Base-by-base conservation (phyloP, 1,284 basidiomycete genomes). In the Schizophyllum amplum region DNA sequence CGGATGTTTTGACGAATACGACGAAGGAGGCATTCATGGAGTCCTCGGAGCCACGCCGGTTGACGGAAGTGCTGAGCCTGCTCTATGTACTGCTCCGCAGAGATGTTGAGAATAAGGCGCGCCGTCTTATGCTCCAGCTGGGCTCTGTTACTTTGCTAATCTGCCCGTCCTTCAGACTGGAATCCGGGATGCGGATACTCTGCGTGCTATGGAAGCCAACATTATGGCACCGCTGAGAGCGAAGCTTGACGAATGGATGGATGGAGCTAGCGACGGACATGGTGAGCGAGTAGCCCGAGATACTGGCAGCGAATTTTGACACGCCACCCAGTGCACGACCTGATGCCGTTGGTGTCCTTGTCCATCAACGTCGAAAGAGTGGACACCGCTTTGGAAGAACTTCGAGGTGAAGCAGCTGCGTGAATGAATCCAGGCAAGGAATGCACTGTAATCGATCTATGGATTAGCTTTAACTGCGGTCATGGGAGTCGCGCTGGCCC, bases 61-160 rank as follows among this genome's bases (percentile, higher is more conserved):
- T 84, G 5, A 73, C 76, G 0, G 82, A 84, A 60, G 77, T 74
- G 57, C 66, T 85, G 1, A 74, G 74, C 13, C 70, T 84, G 47
- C 80, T 79, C 62, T 83, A 80, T 62, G 71, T 83, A 21, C 65
- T 83, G 11, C 60, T 84, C 4, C 60, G 69, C 55, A 65, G 80
- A 56, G 83, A 85, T 63, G 60, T 62, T 6, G 55, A 65, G 1
- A 83, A 84, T 63, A 61, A 65, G 62, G 83, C 82, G 64, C 27
- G 71, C 64, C n/a, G n/a, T 64, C 17, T 47, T 48, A 21, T 23
- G 55, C n/a, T 55, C 24, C 42, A 24, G 24, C 23, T 51, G 48
- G 3, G 33, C 5, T 24, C 51, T 9, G 24, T 52, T 46, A 4
- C 51, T 48, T 51, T 42, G 57, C 17, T 24, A 46, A 51, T 24